These are phyloP conservation scores for California macrophylla DNA, from an alignment of 441 rosid species.

Conservation along the genomic window DNA sequence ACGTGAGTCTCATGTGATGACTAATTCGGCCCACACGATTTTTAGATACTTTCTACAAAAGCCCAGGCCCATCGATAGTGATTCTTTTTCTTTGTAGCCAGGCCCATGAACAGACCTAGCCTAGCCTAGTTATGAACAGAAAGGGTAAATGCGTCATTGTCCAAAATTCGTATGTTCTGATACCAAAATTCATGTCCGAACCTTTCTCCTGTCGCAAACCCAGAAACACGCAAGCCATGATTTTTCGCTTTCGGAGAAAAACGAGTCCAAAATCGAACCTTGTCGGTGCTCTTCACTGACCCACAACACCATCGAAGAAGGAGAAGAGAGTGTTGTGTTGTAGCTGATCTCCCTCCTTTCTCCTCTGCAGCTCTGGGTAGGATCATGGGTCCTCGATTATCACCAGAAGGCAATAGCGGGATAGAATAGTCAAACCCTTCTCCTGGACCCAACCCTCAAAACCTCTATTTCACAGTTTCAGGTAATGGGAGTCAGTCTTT, in stretches of 20 bases:
- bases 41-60: too few species aligned
- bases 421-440: conserved; percentile 4
- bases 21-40: too few species aligned
- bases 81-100: background rate
- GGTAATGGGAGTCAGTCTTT: background rate
- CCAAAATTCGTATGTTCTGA: background rate
- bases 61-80: background rate
- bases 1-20: too few species aligned
- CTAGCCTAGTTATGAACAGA: too few species aligned
- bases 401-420: background rate
- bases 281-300: background rate
- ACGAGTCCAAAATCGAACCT: background rate
- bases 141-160: too few species aligned
- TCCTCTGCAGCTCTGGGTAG: background rate
- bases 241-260: background rate
- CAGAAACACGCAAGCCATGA: background rate
- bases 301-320: background rate
- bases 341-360: background rate
- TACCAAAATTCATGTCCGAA: background rate
- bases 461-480: background rate
- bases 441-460: background rate
- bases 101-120: background rate
- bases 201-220: background rate
- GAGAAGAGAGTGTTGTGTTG: background rate
- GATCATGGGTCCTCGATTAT: background rate